A percentile compares a stretch with the other conserved stretches of the same genome.
These are phyloP conservation scores for Lichenothelia convexa DNA, from an alignment of 495 filamentous ascomycete species.

Conservation along the genomic window DNA sequence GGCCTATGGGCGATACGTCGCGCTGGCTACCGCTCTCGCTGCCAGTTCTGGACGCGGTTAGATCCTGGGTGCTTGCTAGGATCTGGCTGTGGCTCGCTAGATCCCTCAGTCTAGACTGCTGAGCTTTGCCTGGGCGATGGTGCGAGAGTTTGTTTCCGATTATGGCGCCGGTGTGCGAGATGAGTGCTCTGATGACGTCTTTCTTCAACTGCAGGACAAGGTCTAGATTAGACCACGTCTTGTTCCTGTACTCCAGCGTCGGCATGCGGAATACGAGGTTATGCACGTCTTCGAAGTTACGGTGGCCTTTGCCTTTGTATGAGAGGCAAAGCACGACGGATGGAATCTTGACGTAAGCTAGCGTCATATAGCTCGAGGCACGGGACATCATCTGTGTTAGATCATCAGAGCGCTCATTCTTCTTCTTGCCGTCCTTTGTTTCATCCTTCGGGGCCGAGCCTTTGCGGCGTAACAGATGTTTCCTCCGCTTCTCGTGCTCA, in stretches of 20 bases:
- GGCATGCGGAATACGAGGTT: slow-evolving; percentile 94
- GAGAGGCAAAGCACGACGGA: slow-evolving; percentile 88
- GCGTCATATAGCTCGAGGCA: slow-evolving; percentile 91
- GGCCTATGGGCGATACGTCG: slow-evolving; percentile 9
- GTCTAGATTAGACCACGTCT: slow-evolving; percentile 97
- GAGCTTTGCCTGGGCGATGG: slow-evolving; percentile 28
- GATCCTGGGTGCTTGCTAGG: slow-evolving; percentile 27
- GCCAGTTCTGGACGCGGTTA: too few species aligned
- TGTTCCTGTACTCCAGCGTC: slow-evolving; percentile 88
- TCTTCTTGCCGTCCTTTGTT: slow-evolving; percentile 20
- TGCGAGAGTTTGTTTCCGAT: slow-evolving; percentile 92
- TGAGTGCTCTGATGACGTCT: slow-evolving; percentile 80
- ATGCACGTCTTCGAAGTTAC: slow-evolving; percentile 90
- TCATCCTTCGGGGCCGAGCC: slow-evolving; percentile 30
- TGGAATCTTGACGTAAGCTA: slow-evolving; percentile 86
- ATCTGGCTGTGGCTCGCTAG: slow-evolving; percentile 39
- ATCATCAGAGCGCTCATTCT: slow-evolving; percentile 55
- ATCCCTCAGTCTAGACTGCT: slow-evolving; percentile 59
- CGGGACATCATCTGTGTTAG: slow-evolving; percentile 95
- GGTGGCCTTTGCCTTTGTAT: slow-evolving; percentile 90
- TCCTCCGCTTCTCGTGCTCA: slow-evolving; percentile 30
- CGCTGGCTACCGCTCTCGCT: slow-evolving; percentile 11
- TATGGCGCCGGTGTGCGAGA: slow-evolving; percentile 89
- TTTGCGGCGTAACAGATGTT: slow-evolving; percentile 33
- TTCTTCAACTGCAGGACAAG: slow-evolving; percentile 81